Evolutionary conservation across 208 protist species (phyloP), one percentile per base, ranked within the genome.

Genomic region (Herpetomonas samuelpessoai): DNA sequence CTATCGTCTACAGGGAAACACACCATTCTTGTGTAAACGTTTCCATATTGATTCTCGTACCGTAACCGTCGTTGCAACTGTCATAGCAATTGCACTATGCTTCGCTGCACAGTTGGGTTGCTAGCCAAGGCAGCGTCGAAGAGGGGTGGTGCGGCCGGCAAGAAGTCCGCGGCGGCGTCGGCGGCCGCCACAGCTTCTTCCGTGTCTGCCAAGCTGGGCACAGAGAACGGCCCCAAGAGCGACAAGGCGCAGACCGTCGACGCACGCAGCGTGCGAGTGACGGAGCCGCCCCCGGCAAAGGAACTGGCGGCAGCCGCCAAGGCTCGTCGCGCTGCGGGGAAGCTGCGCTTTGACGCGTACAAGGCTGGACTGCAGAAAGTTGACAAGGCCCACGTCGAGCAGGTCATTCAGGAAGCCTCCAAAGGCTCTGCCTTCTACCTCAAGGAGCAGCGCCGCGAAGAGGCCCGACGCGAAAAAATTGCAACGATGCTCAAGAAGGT

Each of bases 301-400:
- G 53, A 58, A 18, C 31, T 28, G 4, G n/a, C 53, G 2, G 53
- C 31, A 24, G 10, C 30, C 27, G n/a, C 47, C 0, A 71, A 52
- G n/a, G 29, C 52, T 0, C 56, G 56, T 2, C 39, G 35, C 25
- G 64, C 53, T 31, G 63, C 67, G 14, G 76, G 81, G 19, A 91
- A 88, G 60, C 58, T 91, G 12, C 77, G 77, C 52, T 85, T 93
- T 24, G 84, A 95, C 38, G 72, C 70, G 25, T 79, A 73, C 12
- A 95, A 95, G 62, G 86, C 89, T 0, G 89, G 89, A 0, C 69
- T 95, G 55, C 72, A 86, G 55, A 61, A 74, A 47, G 89, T 95
- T 10, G 81, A 95, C 70, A 89, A 84, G 69, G 73, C 71, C 25
- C 71, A 91, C 63, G 89, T 95, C 25, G 83, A 95, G 64, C 66